Evolutionary conservation across 768 basidiomycete species (phyloP).

Genomic region (Lactarius trivialis): DNA sequence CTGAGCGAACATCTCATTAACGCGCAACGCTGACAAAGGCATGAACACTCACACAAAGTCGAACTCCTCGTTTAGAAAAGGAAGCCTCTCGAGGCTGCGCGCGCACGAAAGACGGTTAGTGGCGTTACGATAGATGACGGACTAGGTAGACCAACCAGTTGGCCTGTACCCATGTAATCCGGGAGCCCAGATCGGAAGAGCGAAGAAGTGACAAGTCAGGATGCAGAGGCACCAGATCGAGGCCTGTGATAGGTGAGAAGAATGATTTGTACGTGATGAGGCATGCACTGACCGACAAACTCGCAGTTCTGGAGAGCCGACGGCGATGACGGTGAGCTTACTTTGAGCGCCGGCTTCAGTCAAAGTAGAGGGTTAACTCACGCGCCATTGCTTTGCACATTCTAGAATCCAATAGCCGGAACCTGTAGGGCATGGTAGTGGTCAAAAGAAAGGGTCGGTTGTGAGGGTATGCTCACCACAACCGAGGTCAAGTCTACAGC

Average conservation of each 20-base stretch:
- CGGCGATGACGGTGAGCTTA: not conserved
- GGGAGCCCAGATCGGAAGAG: slow-evolving; percentile 46
- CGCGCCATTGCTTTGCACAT: slow-evolving; percentile 60
- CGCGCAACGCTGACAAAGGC: not conserved
- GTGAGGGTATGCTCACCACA: slow-evolving; percentile 43
- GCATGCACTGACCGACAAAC: slow-evolving; percentile 49
- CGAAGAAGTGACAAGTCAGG: slow-evolving; percentile 59
- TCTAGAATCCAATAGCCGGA: slow-evolving; percentile 71
- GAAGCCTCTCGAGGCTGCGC: slow-evolving; percentile 56
- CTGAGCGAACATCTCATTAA: slow-evolving; percentile 31
- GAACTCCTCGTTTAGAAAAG: slow-evolving; percentile 66
- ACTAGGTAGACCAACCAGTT: slow-evolving; percentile 51
- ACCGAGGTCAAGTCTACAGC: slow-evolving; percentile 56
- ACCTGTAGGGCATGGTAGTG: slow-evolving; percentile 33
- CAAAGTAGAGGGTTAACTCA: slow-evolving; percentile 23
- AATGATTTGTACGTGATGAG: not conserved
- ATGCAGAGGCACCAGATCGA: slow-evolving; percentile 68
- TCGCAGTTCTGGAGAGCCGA: slow-evolving; percentile 39
- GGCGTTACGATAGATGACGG: slow-evolving; percentile 1
- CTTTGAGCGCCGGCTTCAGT: not conserved
- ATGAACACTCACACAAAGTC: slow-evolving; percentile 58
- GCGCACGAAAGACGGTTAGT: slow-evolving; percentile 7
- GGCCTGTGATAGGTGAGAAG: slow-evolving; percentile 34
- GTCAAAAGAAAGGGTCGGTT: slow-evolving; percentile 7
- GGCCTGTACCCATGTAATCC: slow-evolving; percentile 66